Base-by-base conservation (phyloP, 164 flowering plant genomes). In the Paratinospora sagittata region DNA sequence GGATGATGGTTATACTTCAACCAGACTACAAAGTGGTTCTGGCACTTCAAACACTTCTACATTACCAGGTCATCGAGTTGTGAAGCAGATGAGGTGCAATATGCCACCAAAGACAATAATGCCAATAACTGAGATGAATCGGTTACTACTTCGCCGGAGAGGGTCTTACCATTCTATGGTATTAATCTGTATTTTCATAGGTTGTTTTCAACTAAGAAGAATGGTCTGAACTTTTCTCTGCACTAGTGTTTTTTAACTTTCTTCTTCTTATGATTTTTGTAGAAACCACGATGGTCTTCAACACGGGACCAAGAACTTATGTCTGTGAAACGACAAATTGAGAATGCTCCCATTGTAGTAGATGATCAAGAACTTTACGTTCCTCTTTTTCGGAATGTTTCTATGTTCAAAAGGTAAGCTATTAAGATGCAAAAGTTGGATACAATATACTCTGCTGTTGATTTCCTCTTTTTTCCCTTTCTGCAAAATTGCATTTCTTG, bases 381-480 rank as follows among this genome's bases (percentile, higher is more conserved):
- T 66, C 70, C 75, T 37, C 70, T 73, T 27, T 73, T 66, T 61
- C 75, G 70, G 34, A 73, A 73, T 37, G 66, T 73, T 73, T 66
- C 75, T 27, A 73, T 60, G 70, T 73, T 73, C 27, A 66, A 27
- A 60, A 66, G 70, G 75, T 73, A 67, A 39, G 58, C 30, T 14
- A 21, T 11, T 55, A 33, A 21, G 26, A 67, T 47, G 58, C 70
- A 8, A 10, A 3, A 26, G 19, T 16, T 41, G 60, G 21, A 52
- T 52, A n/a, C 1, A 19, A n/a, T 41, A n/a, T 52, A 52, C 60
- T n/a, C 19, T 52, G 17, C 45, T 41, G 9, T 8, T 41, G 11
- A 11, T 8, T 8, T 8, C 45, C 13, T 8, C 45, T n/a, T 11
- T 41, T 41, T 41, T 41, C 45, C 45, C 45, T 41, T 41, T 41